Percentiles rank a stretch among this genome's conserved stretches.
phyloP scores from a whole-genome alignment of 768 basidiomycete species.

The Podaxis mareebaensis region DNA sequence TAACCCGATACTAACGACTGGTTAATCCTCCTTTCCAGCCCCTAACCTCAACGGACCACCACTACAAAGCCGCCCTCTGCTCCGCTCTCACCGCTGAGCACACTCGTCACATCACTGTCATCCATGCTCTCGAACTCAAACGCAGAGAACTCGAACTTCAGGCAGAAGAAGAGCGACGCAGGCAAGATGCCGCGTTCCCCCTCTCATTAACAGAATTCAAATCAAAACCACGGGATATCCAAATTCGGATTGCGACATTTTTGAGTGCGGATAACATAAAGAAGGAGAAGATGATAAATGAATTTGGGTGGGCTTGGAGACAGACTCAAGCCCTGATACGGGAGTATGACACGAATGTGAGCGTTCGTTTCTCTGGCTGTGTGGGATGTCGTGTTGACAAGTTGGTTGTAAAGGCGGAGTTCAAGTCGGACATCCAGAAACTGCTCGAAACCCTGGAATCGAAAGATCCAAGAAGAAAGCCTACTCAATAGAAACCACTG shows the following conservation, averaged over 20 bases:
- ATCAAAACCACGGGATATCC: neutral
- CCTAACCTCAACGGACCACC: slow-evolving; percentile 1
- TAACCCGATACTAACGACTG: neutral
- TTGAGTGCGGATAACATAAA: slow-evolving; percentile 9
- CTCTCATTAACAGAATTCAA: slow-evolving; percentile 8
- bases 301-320: slow-evolving; percentile 18
- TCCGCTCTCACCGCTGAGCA: neutral
- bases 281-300: slow-evolving; percentile 16
- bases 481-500: neutral
- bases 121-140: neutral
- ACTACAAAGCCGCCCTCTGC: neutral
- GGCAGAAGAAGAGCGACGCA: neutral
- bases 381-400: neutral
- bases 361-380: neutral
- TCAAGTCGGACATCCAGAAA: neutral
- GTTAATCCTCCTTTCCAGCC: neutral
- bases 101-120: neutral
- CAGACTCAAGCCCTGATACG: slow-evolving; percentile 5
- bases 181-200: slow-evolving; percentile 10
- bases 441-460: slow-evolving; percentile 9
- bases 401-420: neutral
- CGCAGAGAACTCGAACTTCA: neutral
- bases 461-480: slow-evolving; percentile 10
- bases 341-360: slow-evolving; percentile 13
- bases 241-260: slow-evolving; percentile 16